These are phyloP conservation scores for Astragalus glycyphyllos DNA, from an alignment of 306 rosid species.

Conservation along the genomic window DNA sequence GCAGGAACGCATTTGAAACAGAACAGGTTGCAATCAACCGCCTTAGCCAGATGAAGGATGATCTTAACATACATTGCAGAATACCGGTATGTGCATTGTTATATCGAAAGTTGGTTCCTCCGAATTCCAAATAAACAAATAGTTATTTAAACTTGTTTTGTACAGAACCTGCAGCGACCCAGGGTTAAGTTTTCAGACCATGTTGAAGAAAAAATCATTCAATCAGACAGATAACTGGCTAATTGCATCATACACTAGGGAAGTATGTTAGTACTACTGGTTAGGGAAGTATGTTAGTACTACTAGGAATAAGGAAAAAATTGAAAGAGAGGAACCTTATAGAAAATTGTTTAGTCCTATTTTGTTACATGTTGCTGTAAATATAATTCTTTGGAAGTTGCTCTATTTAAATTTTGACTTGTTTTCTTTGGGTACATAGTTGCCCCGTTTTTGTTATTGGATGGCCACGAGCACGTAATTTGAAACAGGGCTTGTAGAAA, in stretches of 20 bases:
- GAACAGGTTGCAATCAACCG: conserved; percentile 67
- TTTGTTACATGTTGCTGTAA: conserved; percentile 16
- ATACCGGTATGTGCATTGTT: conserved; percentile 51
- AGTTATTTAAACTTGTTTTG: conserved; percentile 25
- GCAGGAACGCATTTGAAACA: conserved; percentile 68
- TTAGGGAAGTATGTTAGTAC: not conserved
- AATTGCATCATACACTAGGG: conserved; percentile 2
- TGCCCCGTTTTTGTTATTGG: not conserved
- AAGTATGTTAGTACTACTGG: conserved; percentile 11
- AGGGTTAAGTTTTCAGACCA: conserved; percentile 67
- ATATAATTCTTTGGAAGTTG: not conserved
- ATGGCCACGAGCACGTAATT: not conserved
- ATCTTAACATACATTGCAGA: conserved; percentile 77
- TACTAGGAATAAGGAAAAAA: not conserved
- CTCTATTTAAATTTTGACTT: not conserved
- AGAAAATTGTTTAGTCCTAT: not conserved
- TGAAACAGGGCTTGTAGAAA: too few relatives aligned
- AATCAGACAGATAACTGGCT: conserved; percentile 24
- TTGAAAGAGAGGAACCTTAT: not conserved
- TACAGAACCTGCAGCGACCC: conserved; percentile 69
- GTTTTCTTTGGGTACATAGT: not conserved
- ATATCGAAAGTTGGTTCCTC: conserved; percentile 8
- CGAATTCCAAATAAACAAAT: conserved; percentile 25
- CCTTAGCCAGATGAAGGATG: conserved; percentile 65
- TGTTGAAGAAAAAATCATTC: conserved; percentile 58